Percentiles rank a stretch among this genome's conserved stretches.
Evolutionary conservation across 1,284 basidiomycete genomes (phyloP).

Genomic region (Apiotrichum sp.): DNA sequence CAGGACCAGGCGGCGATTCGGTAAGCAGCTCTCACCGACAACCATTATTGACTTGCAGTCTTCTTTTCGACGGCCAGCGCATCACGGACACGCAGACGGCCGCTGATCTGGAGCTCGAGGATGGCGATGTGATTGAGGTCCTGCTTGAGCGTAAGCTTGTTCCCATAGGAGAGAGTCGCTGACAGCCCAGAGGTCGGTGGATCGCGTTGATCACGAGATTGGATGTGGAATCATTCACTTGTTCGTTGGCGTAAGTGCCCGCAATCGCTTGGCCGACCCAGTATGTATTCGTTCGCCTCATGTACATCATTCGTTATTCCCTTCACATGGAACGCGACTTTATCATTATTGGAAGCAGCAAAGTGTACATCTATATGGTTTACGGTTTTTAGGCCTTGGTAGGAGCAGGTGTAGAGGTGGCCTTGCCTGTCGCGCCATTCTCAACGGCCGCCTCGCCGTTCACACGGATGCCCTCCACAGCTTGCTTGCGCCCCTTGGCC

Average conservation of each 20-base stretch:
- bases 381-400: background rate
- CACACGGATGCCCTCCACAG: conserved; percentile 36
- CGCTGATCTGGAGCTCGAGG: conserved; percentile 74
- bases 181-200: conserved; percentile 33
- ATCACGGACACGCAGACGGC: conserved; percentile 82
- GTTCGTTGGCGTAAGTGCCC: no score
- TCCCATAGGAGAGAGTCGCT: conserved; percentile 5
- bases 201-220: conserved; percentile 1
- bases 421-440: background rate
- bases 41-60: conserved; percentile 57
- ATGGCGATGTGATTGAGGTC: conserved; percentile 77
- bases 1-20: conserved; percentile 80
- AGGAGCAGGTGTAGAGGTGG: background rate
- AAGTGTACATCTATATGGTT: conserved; percentile 3
- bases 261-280: background rate
- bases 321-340: background rate
- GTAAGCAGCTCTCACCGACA: conserved; percentile 60
- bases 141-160: conserved; percentile 80
- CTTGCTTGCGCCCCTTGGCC: conserved; percentile 39
- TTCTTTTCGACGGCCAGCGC: conserved; percentile 76
- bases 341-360: background rate
- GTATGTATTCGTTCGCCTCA: background rate
- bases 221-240: no score
- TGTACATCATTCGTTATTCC: background rate
- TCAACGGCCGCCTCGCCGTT: conserved; percentile 8